These are phyloP conservation scores for Asterionellopsis glacialis DNA, from an alignment of 108 stramenopile species.

Conservation along the genomic window DNA sequence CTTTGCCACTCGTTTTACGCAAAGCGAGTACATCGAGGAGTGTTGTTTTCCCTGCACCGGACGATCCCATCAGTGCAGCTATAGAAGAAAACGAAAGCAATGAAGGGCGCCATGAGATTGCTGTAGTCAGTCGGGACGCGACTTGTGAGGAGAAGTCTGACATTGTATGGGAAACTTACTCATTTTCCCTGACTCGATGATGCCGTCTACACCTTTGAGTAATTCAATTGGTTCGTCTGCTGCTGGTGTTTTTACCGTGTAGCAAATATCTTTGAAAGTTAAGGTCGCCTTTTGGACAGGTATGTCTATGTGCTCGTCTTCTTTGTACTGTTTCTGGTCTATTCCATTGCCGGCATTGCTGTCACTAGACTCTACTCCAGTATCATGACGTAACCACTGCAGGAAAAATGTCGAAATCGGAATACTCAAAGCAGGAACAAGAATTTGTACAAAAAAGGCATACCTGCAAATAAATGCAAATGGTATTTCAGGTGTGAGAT, in stretches of 20 bases:
- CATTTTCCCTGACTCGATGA: conserved; percentile 60
- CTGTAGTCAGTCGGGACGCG: too few relatives aligned
- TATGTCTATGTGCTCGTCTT: conserved; percentile 6
- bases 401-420: conserved; percentile 2
- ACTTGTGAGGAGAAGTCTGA: too few relatives aligned
- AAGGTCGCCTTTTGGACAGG: conserved; percentile 39
- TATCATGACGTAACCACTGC: conserved; percentile 8
- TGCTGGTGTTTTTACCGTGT: conserved; percentile 47
- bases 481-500: not conserved
- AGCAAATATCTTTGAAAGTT: conserved; percentile 57
- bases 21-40: conserved; percentile 53
- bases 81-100: too few relatives aligned
- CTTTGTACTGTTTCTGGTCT: conserved; percentile 11
- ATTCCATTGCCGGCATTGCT: not conserved
- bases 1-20: conserved; percentile 72
- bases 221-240: conserved; percentile 50
- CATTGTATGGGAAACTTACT: conserved; percentile 14
- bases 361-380: conserved; percentile 17
- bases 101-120: too few relatives aligned
- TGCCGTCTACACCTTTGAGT: conserved; percentile 53
- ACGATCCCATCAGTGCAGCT: conserved; percentile 46
- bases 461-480: conserved; percentile 8
- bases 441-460: conserved; percentile 5
- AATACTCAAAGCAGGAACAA: conserved; percentile 5
- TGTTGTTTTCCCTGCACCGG: conserved; percentile 35